These are phyloP conservation scores for Pleoardoris graminearum DNA, from an alignment of 2,329 filamentous ascomycete species.

Conservation along the genomic window DNA sequence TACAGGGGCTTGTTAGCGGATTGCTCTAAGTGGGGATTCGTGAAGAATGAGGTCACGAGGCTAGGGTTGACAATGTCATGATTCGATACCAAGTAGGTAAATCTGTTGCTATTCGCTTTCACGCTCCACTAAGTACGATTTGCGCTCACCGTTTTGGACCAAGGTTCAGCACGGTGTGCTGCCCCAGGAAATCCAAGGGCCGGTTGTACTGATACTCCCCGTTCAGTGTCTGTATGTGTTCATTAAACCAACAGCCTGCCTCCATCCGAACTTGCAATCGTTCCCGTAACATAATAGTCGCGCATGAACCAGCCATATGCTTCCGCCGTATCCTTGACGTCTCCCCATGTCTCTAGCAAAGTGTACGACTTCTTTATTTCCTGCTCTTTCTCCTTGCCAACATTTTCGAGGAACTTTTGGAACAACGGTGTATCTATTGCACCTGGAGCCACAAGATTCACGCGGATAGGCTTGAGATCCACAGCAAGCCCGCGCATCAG, in stretches of 20 bases:
- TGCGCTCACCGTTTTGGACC: too few relatives aligned
- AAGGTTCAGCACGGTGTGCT: too few relatives aligned
- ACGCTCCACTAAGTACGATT: background rate
- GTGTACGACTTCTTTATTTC: slow-evolving; percentile 22
- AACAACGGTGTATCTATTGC: slow-evolving; percentile 49
- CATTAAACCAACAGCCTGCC: slow-evolving; percentile 36
- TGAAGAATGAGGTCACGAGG: slow-evolving; percentile 17
- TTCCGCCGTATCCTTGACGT: slow-evolving; percentile 48
- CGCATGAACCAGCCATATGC: slow-evolving; percentile 52
- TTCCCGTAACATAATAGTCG: slow-evolving; percentile 47
- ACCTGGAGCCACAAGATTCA: slow-evolving; percentile 50
- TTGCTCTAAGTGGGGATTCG: slow-evolving; percentile 30
- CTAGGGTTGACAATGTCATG: slow-evolving; percentile 15
- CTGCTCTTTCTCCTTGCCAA: slow-evolving; percentile 20
- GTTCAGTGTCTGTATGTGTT: too few relatives aligned
- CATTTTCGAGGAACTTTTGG: slow-evolving; percentile 22
- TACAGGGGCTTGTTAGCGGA: slow-evolving; percentile 32
- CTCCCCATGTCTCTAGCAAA: slow-evolving; percentile 28
- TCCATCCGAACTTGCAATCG: slow-evolving; percentile 41
- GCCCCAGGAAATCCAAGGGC: too few relatives aligned
- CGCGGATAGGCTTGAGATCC: slow-evolving; percentile 49
- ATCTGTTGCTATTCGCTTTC: background rate
- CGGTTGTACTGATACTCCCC: too few relatives aligned
- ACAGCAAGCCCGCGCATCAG: slow-evolving; percentile 46
- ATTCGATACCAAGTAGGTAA: background rate